Base-by-base conservation (phyloP, 345 rosid genomes). In the Dipteronia sinensis region DNA sequence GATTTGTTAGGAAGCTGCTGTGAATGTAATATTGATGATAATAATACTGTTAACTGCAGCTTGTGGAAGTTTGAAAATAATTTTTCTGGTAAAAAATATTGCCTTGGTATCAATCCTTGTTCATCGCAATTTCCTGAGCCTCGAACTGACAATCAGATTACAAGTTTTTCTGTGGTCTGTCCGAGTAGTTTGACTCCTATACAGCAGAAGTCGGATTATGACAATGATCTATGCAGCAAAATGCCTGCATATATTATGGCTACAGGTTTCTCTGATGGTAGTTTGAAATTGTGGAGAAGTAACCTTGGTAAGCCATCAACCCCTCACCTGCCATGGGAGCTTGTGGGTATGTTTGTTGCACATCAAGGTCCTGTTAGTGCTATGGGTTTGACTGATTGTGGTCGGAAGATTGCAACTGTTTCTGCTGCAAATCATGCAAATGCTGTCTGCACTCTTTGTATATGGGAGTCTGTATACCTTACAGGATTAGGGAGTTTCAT, bases 261-360 rank as follows among this genome's bases (percentile, higher is more conserved):
- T 64, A 93, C 95, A 5, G 98, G 98, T 76, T 90, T 79, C 77
- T 81, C 83, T 79, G 94, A 90, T 88, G 98, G 98, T 66, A 84
- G 86, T 85, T 75, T 93, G 87, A 95, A 90, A 81, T 82, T 93
- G 78, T 95, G 98, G 98, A 90, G 87, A 83, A 86, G 88, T 83
- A 85, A 82, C 58, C 25, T 82, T 81, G 85, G 78, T 76, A 75
- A 78, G 70, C 72, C 73, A 58, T 81, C 86, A 76, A 78, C 83
- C 74, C 72, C 85, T 78, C 46, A 47, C 25, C 38, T 42, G 64
- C 77, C 64, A 27, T 93, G 98, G 97, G 92, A 90, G 85, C 90
- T 91, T 76, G 97, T 92, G 67, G 98, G 98, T 78, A 83, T 84
- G 79, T 80, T 91, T 81, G 74, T 73, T 74, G 86, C 84, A 64